These are phyloP conservation scores for Desmodesmus armatus DNA, from an alignment of 139 green algal species.

Conservation along the genomic window DNA sequence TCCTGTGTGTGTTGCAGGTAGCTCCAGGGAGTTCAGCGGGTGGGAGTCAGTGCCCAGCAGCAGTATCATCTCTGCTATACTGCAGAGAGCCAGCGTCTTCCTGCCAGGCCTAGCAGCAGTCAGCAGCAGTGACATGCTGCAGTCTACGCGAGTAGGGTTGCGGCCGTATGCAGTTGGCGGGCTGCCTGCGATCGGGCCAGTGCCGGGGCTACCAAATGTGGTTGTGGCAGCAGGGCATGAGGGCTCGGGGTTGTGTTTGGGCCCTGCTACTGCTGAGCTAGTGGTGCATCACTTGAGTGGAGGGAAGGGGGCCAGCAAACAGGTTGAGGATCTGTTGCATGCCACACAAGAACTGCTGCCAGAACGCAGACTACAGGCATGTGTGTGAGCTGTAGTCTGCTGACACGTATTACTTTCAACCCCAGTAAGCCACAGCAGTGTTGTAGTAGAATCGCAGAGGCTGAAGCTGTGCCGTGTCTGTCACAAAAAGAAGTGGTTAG, in stretches of 20 bases:
- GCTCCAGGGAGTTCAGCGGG: slow-evolving; percentile 71
- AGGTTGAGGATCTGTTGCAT: not conserved
- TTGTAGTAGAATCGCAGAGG: no score
- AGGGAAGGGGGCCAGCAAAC: not conserved
- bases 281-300: slow-evolving; percentile 35
- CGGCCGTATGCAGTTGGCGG: slow-evolving; percentile 69
- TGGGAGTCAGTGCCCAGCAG: slow-evolving; percentile 46
- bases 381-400: no score
- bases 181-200: slow-evolving; percentile 66
- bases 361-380: not conserved
- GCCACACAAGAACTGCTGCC: not conserved
- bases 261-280: slow-evolving; percentile 74
- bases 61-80: slow-evolving; percentile 68
- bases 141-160: slow-evolving; percentile 63
- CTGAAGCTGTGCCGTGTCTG: no score
- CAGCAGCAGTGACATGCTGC: not conserved
- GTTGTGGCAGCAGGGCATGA: slow-evolving; percentile 83
- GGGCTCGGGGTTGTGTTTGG: slow-evolving; percentile 79
- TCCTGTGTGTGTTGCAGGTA: slow-evolving; percentile 48
- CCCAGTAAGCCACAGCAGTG: no score
- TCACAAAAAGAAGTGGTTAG: no score
- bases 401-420: no score
- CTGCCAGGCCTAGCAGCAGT: slow-evolving; percentile 60
- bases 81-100: slow-evolving; percentile 67
- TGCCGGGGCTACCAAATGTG: slow-evolving; percentile 62